These are phyloP conservation scores for Tetracladium marchalianum DNA, from an alignment of 495 filamentous ascomycete species.

Conservation along the genomic window DNA sequence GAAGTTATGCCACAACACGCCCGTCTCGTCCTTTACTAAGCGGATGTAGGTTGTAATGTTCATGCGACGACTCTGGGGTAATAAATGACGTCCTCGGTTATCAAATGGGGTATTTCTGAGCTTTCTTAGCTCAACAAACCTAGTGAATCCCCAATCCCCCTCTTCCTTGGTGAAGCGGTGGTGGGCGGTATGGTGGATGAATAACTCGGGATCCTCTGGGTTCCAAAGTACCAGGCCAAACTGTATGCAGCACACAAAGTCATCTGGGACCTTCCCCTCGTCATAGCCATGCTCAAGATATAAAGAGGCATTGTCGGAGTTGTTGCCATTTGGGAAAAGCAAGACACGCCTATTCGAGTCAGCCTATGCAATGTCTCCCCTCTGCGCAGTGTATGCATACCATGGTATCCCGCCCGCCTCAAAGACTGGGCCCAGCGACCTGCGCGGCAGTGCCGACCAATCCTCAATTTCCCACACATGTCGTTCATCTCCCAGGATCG, in stretches of 20 bases:
- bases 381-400: constrained; percentile 33
- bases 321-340: constrained; percentile 91
- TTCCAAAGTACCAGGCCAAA: constrained; percentile 94
- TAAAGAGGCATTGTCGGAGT: constrained; percentile 82
- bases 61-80: constrained; percentile 71
- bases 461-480: constrained; percentile 79
- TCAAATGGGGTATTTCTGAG: constrained; percentile 70
- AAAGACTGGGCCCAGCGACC: constrained; percentile 82
- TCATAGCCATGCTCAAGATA: constrained; percentile 93
- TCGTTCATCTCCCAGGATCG: constrained; percentile 66
- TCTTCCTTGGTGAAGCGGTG: constrained; percentile 94
- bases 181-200: constrained; percentile 56
- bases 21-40: constrained; percentile 92
- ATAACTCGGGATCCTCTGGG: constrained; percentile 73
- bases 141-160: constrained; percentile 97
- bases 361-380: constrained; percentile 2
- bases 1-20: constrained; percentile 99
- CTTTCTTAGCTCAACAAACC: constrained; percentile 76
- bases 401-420: constrained; percentile 81
- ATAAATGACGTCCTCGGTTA: constrained; percentile 58
- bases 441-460: constrained; percentile 64
- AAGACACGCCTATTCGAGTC: constrained; percentile 65
- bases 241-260: constrained; percentile 94
- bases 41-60: constrained; percentile 90
- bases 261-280: constrained; percentile 55